These are phyloP conservation scores for Amorphotheca resinae DNA, from an alignment of 495 filamentous ascomycete species.

Conservation along the genomic window DNA sequence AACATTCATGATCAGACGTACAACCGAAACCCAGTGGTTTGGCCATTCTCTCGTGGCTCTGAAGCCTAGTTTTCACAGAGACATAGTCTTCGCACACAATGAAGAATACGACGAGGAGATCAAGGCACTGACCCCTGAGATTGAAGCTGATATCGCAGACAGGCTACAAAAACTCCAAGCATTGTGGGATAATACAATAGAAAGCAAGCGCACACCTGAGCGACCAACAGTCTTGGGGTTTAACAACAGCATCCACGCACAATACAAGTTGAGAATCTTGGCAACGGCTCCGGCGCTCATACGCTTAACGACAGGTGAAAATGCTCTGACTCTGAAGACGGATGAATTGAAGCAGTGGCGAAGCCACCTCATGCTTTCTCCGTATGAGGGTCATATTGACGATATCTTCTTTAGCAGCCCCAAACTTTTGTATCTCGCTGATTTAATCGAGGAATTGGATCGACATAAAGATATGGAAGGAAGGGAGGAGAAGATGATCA, in stretches of 20 bases:
- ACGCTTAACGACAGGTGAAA: neutral
- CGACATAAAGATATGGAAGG: neutral
- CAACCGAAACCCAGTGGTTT: constrained; percentile 4
- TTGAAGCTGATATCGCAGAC: neutral
- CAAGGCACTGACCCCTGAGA: neutral
- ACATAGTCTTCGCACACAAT: constrained; percentile 1
- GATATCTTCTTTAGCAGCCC: constrained; percentile 4
- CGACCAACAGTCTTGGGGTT: neutral
- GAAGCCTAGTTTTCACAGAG: constrained; percentile 6
- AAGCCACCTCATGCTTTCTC: neutral
- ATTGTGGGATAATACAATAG: neutral
- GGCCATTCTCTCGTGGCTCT: constrained; percentile 4
- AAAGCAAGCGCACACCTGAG: neutral
- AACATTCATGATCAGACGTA: constrained; percentile 10
- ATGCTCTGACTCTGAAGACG: neutral
- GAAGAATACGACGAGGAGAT: neutral
- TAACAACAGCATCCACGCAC: neutral
- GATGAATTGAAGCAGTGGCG: neutral
- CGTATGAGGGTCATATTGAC: neutral
- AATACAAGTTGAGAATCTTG: constrained; percentile 1
- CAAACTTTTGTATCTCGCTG: constrained; percentile 6
- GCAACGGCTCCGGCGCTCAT: constrained; percentile 2
- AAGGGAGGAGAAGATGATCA: constrained; percentile 7
- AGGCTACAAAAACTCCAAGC: neutral
- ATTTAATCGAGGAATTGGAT: neutral